Evolutionary conservation across 345 rosid genomes (phyloP), one percentile per base, ranked within the genome.

Genomic region (Eucalyptus erythrocorys): DNA sequence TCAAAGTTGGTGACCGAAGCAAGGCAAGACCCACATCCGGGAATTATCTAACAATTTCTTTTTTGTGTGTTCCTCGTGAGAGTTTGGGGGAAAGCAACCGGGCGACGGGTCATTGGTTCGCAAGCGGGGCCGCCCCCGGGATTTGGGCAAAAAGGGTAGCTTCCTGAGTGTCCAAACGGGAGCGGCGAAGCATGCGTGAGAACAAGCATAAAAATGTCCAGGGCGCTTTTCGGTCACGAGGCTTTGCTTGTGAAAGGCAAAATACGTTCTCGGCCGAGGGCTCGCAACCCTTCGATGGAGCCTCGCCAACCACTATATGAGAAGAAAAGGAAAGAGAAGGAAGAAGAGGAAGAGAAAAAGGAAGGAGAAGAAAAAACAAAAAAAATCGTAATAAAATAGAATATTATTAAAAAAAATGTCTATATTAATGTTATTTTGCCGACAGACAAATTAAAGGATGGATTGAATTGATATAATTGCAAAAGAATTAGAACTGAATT

Each of bases 401-500:
- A 2, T 51, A 26, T 59, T 59, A 59, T 26, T 26, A 0, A 59
- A 26, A 26, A 48, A 26, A 26, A 21, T 21, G 0, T 0, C 24
- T 51, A 21, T 51, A 51, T 21, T 3, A 17, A 0, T 34, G 6
- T 7, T 1, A 32, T n/a, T n/a, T n/a, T n/a, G n/a, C n/a, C n/a
- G 0, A 51, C 2, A 1, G 4, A 51, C 0, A 0, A 17, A 51
- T 51, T 51, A n/a, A n/a, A n/a, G n/a, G 1, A 51, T 51, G 1
- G 2, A 51, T 51, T 19, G 10, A 51, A 19, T 7, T 51, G 1
- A 19, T 4, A 7, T 22, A 19, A 19, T 0, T 1, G 10, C 10
- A 51, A 51, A 19, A 51, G 0, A 0, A 0, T 19, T 0, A 7
- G 1, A 10, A 51, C 0, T 51, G 24, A 51, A 19, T 19, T 51